Evolutionary conservation across 2,329 filamentous ascomycete genomes (phyloP), one percentile per base, ranked within the genome.

Genomic region (Hypocrella siamensis): DNA sequence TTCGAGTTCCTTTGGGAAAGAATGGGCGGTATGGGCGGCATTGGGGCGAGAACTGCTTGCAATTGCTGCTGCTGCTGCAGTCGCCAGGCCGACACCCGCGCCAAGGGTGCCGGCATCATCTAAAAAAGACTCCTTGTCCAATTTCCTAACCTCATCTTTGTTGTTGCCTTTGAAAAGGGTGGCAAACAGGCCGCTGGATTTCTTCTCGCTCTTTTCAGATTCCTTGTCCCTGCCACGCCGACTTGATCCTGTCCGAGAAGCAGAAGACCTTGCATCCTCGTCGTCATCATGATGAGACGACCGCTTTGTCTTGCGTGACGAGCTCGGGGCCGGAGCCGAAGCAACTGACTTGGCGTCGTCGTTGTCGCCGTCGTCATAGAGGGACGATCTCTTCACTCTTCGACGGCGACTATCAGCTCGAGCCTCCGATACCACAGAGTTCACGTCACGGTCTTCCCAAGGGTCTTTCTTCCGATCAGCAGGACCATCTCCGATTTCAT

Each of bases 51-150:
- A 47, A 43, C 48, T 46, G 45, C 53, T 47, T 45, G 54, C 51
- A 45, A 53, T 48, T 41, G 55, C 41, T 36, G 53, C 56, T 46
- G 53, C 54, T 40, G 54, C 61, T 49, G 57, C 61, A 54, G 63
- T 61, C 58, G 60, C 63, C 54, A 67, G 50, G 67, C 73, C 72
- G 70, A 60, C 72, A 76, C 71, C 70, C 63, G 66, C 68, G 71
- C 71, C 71, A 70, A 67, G 61, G 65, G 65, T 76, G 66, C 60
- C 71, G 71, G 73, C 68, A 64, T 68, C 71, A 76, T 56, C 73
- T 76, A 76, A 75, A 75, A 77, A 76, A 76, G 70, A 70, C 57
- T 65, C 53, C 52, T 58, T 56, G 15, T 38, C 33, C 27, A 35
- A 21, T 32, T 31, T 38, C 31, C 30, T 38, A 29, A 32, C 31